These are phyloP conservation scores for Syzygium malaccense DNA, from an alignment of 441 rosid species.

Conservation along the genomic window DNA sequence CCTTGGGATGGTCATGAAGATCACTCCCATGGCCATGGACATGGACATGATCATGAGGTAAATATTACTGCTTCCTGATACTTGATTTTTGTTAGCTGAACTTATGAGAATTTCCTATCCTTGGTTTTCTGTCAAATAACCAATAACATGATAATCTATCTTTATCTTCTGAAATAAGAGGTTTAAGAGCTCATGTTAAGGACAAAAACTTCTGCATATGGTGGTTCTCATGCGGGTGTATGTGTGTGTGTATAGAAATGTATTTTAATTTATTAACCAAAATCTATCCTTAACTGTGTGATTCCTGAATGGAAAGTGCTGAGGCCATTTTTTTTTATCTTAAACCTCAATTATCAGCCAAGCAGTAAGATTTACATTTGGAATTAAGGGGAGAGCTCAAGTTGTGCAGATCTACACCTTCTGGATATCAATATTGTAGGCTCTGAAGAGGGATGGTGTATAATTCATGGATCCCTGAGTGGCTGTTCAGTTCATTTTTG, in stretches of 20 bases:
- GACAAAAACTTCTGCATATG: not conserved
- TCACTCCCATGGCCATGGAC: conserved; percentile 23
- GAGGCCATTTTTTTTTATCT: not conserved
- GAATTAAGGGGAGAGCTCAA: not conserved
- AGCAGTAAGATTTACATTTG: not conserved
- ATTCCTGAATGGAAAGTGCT: not conserved
- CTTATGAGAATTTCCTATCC: not conserved
- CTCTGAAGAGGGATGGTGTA: not conserved
- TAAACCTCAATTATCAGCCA: not conserved
- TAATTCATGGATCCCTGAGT: not conserved
- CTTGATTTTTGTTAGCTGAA: not conserved
- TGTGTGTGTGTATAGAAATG: not conserved
- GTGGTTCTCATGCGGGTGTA: not conserved
- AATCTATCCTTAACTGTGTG: not conserved
- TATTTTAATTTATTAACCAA: not conserved
- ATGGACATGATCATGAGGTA: conserved; percentile 14
- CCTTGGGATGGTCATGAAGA: conserved; percentile 98
- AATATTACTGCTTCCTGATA: not conserved
- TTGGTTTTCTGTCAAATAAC: not conserved
- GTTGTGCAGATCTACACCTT: not conserved
- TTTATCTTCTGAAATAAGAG: not conserved
- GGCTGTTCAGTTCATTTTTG: not conserved
- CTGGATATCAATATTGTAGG: not conserved
- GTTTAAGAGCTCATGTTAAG: not conserved
- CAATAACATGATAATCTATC: not conserved